phyloP scores from a whole-genome alignment of 768 basidiomycete species.

The Cytidiella melzeri region DNA sequence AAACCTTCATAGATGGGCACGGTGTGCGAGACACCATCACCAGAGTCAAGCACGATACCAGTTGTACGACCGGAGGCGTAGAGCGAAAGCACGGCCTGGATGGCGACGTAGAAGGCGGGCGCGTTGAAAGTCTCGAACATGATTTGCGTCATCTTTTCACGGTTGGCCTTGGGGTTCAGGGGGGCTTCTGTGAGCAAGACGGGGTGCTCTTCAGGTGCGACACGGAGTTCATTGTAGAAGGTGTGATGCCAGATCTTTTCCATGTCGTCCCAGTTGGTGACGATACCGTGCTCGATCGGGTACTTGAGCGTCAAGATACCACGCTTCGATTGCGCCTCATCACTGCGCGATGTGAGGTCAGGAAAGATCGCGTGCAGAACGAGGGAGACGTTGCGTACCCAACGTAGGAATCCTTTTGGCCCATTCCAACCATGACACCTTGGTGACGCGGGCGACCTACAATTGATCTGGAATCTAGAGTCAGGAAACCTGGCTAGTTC shows the following conservation, averaged over 20 bases:
- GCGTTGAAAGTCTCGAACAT: constrained; percentile 97
- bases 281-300: constrained; percentile 68
- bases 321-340: constrained; percentile 70
- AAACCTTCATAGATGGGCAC: constrained; percentile 74
- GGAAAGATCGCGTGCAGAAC: too few species aligned
- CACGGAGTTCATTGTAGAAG: constrained; percentile 88
- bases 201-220: constrained; percentile 90
- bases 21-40: constrained; percentile 67
- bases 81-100: constrained; percentile 84
- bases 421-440: constrained; percentile 76
- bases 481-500: not conserved
- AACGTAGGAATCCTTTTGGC: constrained; percentile 73
- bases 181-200: constrained; percentile 89
- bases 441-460: constrained; percentile 70
- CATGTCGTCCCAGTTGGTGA: constrained; percentile 75
- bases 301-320: constrained; percentile 67
- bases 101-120: constrained; percentile 87
- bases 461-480: constrained; percentile 47
- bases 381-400: too few species aligned
- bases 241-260: constrained; percentile 75
- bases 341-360: too few species aligned
- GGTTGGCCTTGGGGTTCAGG: constrained; percentile 88
- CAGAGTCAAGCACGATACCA: constrained; percentile 72
- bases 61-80: constrained; percentile 69
- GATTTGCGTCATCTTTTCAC: constrained; percentile 94